Base-by-base conservation (phyloP, 495 filamentous ascomycete species). In the Penicillium riverlandense region DNA sequence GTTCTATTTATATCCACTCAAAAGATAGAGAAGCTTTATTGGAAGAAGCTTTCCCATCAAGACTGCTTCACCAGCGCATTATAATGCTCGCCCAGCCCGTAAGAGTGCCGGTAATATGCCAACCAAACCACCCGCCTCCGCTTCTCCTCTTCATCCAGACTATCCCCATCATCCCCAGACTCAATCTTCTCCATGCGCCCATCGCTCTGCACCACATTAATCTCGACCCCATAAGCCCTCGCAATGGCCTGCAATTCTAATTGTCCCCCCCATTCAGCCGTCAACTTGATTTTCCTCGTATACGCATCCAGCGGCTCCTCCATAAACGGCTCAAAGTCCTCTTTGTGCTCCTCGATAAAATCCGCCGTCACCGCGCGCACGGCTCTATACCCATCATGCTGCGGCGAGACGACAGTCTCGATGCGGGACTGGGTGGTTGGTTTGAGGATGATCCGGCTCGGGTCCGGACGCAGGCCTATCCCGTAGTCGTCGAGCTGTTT, bases 191-290 rank as follows among this genome's bases (percentile, higher is more conserved):
- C 86, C 15, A 88, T 78, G 8, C 74, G 61, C 7, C 90, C 89
- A 57, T 89, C 75, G 13, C 72, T 85, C 61, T 96, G 90, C 38
- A 98, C 70, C 8, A 98, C 83, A 66, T 83, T 80, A 47, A 95
- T 94, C 43, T 84, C 78, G 9, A 95, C 81, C 0, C 77, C 79
- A 47, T 94, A 97, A 37, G 79, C 83, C 52, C 79, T 83, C 29
- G 92, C 85, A 62, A 98, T 73, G 16, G 92, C 92, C 53, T 82
- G 60, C 29, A 97, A 68, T 70, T 98, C 92, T 43, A 95, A 56
- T 67, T 97, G 88, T 0, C 92, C 92, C 30, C 92, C 92, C 92
- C 92, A 98, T 66, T 96, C 94, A 0, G 89, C 91, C 28, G 92
- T 96, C 41, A 92, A 81, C 45, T 80, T 69, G 27, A 98, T 86